Evolutionary conservation across 108 stramenopile genomes (phyloP).

Genomic region (Pseudonitzschia delicatissima): DNA sequence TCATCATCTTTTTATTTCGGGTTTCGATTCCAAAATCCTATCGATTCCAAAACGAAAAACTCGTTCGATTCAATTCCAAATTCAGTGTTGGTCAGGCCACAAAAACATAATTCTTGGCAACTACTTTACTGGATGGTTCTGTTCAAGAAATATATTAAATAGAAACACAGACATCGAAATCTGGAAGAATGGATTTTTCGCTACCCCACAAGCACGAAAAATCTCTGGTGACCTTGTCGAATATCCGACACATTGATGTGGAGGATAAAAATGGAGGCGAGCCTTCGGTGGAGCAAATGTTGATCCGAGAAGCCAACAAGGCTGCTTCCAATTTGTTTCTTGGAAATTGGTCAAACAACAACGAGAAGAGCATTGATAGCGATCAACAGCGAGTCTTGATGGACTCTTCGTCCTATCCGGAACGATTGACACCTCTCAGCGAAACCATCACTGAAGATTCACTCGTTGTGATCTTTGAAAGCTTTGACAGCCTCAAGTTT

Average conservation of each 20-base stretch:
- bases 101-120: too few species aligned
- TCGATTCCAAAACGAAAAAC: too few species aligned
- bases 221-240: conserved; percentile 43
- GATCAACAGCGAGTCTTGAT: not conserved
- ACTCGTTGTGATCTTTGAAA: conserved; percentile 84
- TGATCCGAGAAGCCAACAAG: conserved; percentile 60
- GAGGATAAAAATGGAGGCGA: conserved; percentile 1
- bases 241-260: conserved; percentile 35
- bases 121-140: too few species aligned
- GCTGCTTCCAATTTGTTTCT: conserved; percentile 69
- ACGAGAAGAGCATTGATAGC: not conserved
- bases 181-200: conserved; percentile 52
- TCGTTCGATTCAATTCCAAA: too few species aligned
- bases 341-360: conserved; percentile 17
- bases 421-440: conserved; percentile 45
- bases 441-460: conserved; percentile 50
- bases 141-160: too few species aligned
- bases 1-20: too few species aligned
- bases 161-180: not conserved
- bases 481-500: conserved; percentile 80
- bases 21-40: too few species aligned
- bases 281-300: conserved; percentile 31
- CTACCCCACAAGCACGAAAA: conserved; percentile 31
- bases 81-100: too few species aligned
- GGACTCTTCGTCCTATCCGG: conserved; percentile 57